Evolutionary conservation across 768 basidiomycete species (phyloP).

Genomic region (Leccinellum albellum): DNA sequence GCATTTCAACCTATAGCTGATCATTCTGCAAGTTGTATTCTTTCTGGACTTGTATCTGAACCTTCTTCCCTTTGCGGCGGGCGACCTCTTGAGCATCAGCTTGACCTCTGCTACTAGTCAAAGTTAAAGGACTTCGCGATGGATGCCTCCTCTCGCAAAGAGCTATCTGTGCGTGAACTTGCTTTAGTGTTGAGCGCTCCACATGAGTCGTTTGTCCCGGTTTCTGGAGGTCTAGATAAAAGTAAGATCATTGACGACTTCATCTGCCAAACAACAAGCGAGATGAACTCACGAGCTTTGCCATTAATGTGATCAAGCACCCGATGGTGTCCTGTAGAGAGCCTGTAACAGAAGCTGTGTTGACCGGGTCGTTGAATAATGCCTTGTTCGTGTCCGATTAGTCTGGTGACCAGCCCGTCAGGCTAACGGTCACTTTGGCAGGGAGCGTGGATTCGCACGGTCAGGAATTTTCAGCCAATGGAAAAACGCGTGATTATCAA

Average conservation of each 20-base stretch:
- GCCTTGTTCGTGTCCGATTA: too few relatives aligned
- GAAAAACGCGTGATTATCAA: too few relatives aligned
- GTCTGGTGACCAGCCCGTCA: too few relatives aligned
- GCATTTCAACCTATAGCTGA: constrained; percentile 34
- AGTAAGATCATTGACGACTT: background rate
- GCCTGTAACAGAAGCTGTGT: constrained; percentile 90
- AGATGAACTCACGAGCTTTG: constrained; percentile 69
- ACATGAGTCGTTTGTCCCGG: too few relatives aligned
- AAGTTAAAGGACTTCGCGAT: too few relatives aligned
- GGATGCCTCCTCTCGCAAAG: too few relatives aligned
- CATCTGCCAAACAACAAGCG: background rate
- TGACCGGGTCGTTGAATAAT: too few relatives aligned
- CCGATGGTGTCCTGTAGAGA: constrained; percentile 87
- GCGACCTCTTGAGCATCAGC: constrained; percentile 65
- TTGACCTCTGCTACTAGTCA: constrained; percentile 82
- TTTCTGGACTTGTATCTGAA: constrained; percentile 74
- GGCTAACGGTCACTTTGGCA: too few relatives aligned
- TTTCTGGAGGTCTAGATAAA: constrained; percentile 55
- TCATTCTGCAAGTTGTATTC: constrained; percentile 45
- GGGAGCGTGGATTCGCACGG: too few relatives aligned
- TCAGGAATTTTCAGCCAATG: too few relatives aligned
- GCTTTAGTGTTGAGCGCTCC: too few relatives aligned
- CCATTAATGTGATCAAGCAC: constrained; percentile 95
- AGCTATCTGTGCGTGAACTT: too few relatives aligned
- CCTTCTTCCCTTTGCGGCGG: constrained; percentile 69